These are phyloP conservation scores for Euphrasia arctica DNA, from an alignment of 305 asterid species.

Conservation along the genomic window DNA sequence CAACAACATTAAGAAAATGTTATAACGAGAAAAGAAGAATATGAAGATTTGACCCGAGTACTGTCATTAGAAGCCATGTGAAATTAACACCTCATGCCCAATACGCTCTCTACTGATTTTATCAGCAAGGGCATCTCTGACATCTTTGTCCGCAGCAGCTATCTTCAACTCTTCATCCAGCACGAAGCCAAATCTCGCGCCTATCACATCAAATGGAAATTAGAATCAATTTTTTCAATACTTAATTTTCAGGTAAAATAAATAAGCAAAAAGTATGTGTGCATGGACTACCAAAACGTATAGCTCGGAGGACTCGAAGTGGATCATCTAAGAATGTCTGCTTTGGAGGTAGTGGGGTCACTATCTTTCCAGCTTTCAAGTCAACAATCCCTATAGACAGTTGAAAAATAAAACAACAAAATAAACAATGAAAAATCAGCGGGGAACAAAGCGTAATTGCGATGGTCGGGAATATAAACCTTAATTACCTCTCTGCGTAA, in stretches of 20 bases:
- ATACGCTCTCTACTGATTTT: conserved; percentile 96
- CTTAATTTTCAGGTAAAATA: background rate
- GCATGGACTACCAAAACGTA: conserved; percentile 74
- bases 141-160: conserved; percentile 81
- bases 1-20: conserved; percentile 18
- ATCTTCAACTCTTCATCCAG: conserved; percentile 79
- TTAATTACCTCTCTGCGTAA: conserved; percentile 67
- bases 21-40: conserved; percentile 13
- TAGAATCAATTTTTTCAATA: conserved; percentile 7
- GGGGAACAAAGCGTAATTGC: conserved; percentile 4
- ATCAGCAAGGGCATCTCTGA: conserved; percentile 64
- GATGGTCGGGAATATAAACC: conserved; percentile 7
- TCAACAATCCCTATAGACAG: conserved; percentile 64
- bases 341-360: conserved; percentile 92
- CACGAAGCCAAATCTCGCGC: conserved; percentile 79
- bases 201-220: conserved; percentile 33
- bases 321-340: conserved; percentile 97
- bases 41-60: conserved; percentile 1
- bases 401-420: conserved; percentile 9
- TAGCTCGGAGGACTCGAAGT: conserved; percentile 92
- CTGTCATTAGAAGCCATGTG: background rate
- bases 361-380: conserved; percentile 81
- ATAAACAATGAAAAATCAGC: background rate
- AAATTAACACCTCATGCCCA: conserved; percentile 75
- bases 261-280: conserved; percentile 22